phyloP scores from a whole-genome alignment of 768 basidiomycete genomes.

The Mycena alexandri region DNA sequence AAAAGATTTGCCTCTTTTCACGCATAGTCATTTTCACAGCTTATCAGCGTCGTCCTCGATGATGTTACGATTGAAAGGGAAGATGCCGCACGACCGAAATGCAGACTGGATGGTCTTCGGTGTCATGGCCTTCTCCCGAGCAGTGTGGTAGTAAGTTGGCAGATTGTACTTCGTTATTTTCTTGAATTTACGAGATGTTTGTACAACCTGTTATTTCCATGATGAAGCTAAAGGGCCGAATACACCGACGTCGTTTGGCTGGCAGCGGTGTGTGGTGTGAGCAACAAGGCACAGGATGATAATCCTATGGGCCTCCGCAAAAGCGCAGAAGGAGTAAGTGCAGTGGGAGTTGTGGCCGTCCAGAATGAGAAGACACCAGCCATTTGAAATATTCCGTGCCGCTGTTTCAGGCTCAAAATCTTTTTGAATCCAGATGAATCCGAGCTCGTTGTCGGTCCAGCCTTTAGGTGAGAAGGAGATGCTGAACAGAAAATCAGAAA shows the following conservation, averaged over 20 bases:
- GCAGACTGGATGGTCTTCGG: slow-evolving; percentile 44
- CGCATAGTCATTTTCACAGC: too few relatives aligned
- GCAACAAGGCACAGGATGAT: slow-evolving; percentile 54
- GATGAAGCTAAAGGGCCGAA: slow-evolving; percentile 50
- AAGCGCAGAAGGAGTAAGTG: slow-evolving; percentile 47
- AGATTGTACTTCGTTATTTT: slow-evolving; percentile 47
- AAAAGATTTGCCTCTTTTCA: too few relatives aligned
- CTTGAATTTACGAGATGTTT: slow-evolving; percentile 25
- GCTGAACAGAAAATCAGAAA: slow-evolving; percentile 39
- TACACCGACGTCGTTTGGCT: slow-evolving; percentile 53
- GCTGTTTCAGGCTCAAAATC: slow-evolving; percentile 48
- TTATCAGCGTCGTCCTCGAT: slow-evolving; percentile 38
- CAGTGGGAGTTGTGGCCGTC: slow-evolving; percentile 56
- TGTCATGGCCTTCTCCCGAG: slow-evolving; percentile 42
- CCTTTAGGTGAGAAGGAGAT: slow-evolving; percentile 49
- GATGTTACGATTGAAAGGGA: slow-evolving; percentile 42
- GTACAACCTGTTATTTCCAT: slow-evolving; percentile 47
- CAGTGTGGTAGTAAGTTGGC: slow-evolving; percentile 41
- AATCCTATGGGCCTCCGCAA: slow-evolving; percentile 44
- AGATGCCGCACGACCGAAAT: slow-evolving; percentile 48
- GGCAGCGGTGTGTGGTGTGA: too few relatives aligned
- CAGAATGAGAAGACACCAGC: slow-evolving; percentile 49
- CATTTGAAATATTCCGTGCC: slow-evolving; percentile 32
- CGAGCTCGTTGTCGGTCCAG: too few relatives aligned
- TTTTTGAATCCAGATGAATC: slow-evolving; percentile 48